Conservation (phyloP, 2,329 filamentous ascomycete species). For the Ophiostoma populinum region DNA sequence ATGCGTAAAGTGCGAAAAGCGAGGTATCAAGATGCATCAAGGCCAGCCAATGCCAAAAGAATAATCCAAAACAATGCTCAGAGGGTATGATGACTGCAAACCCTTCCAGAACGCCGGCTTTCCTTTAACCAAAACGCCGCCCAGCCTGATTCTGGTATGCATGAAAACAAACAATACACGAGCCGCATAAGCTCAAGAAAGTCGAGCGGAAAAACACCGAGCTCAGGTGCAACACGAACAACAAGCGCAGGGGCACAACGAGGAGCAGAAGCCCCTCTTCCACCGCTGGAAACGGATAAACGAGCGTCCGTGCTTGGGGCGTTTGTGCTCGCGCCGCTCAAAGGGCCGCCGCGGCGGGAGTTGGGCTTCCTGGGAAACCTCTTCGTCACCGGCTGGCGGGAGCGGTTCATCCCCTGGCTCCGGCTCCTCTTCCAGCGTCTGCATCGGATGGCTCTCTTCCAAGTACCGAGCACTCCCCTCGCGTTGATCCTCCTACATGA, state of each 20-base stretch:
- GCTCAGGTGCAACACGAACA: background rate
- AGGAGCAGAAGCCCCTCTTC: background rate
- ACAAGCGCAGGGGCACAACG: background rate
- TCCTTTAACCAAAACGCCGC: too few species aligned
- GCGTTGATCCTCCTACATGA: constrained; percentile 14
- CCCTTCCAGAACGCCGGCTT: too few species aligned
- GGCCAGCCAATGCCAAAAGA: too few species aligned
- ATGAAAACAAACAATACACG: background rate
- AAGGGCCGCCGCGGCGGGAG: background rate
- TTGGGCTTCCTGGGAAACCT: background rate
- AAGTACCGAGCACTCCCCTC: background rate
- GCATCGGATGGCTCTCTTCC: too few species aligned
- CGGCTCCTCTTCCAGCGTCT: too few species aligned
- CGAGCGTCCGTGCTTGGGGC: background rate
- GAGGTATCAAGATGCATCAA: too few species aligned
- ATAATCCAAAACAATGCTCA: too few species aligned
- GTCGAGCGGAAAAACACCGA: background rate
- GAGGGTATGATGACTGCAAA: too few species aligned
- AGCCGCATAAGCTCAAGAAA: background rate
- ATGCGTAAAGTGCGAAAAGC: too few species aligned
- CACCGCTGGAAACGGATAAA: background rate
- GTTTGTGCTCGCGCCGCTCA: background rate
- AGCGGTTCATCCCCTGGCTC: too few species aligned
- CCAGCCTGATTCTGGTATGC: too few species aligned
- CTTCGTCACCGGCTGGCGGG: too few species aligned